These are phyloP conservation scores for Ceratorhiza oryzae-sativae DNA, from an alignment of 1,284 basidiomycete genomes.

Conservation along the genomic window DNA sequence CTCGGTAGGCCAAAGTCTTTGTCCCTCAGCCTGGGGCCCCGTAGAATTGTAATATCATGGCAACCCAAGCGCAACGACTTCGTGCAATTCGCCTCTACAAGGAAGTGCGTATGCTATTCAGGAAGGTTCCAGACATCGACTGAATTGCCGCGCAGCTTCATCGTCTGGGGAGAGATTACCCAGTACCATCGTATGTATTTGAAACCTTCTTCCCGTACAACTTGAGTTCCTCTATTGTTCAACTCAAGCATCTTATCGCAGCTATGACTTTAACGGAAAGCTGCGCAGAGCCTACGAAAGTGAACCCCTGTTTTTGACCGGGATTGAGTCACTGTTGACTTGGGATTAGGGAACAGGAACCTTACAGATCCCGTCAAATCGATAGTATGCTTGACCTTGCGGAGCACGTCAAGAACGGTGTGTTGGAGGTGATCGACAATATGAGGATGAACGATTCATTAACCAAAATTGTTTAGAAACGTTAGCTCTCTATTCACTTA, in stretches of 20 bases:
- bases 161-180: slow-evolving; percentile 77
- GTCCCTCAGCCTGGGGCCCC: not conserved
- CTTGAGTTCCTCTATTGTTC: not conserved
- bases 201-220: not conserved
- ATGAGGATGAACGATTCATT: not conserved
- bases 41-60: slow-evolving; percentile 8
- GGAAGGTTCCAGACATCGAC: not conserved
- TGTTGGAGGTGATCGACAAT: slow-evolving; percentile 45
- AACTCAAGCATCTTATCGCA: slow-evolving; percentile 47
- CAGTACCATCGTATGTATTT: slow-evolving; percentile 70
- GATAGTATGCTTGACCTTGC: slow-evolving; percentile 79
- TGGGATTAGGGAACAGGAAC: slow-evolving; percentile 68
- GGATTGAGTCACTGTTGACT: not conserved
- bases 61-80: slow-evolving; percentile 51
- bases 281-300: slow-evolving; percentile 75
- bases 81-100: slow-evolving; percentile 77
- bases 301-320: slow-evolving; percentile 51
- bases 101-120: slow-evolving; percentile 52
- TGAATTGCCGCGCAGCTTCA: slow-evolving; percentile 54
- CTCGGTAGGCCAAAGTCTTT: not conserved
- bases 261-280: slow-evolving; percentile 77
- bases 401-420: slow-evolving; percentile 90
- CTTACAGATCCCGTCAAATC: slow-evolving; percentile 72
- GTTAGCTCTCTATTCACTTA: slow-evolving; percentile 81
- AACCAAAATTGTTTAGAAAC: slow-evolving; percentile 67